Evolutionary conservation across 2,329 filamentous ascomycete species (phyloP).

Genomic region (Westerdykella sp.): DNA sequence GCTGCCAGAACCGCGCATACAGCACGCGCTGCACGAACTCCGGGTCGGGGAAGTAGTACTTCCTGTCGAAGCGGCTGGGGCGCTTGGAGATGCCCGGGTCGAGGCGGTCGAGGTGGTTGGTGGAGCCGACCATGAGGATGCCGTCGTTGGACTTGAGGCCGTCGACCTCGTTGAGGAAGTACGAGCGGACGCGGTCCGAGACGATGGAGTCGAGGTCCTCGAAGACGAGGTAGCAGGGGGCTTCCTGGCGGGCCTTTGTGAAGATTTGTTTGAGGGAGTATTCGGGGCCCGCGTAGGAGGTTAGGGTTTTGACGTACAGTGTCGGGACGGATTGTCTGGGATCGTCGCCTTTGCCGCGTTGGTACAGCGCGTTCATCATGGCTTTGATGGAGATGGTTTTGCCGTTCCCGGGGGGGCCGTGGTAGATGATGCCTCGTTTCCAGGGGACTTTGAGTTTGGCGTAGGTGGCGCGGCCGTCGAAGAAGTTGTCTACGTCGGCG

Average conservation of each 20-base stretch:
- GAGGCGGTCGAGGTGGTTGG: slow-evolving; percentile 58
- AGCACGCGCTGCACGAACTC: slow-evolving; percentile 33
- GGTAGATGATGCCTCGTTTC: slow-evolving; percentile 65
- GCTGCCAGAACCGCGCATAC: slow-evolving; percentile 43
- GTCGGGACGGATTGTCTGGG: slow-evolving; percentile 48
- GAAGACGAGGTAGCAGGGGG: slow-evolving; percentile 65
- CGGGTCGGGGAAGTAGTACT: slow-evolving; percentile 43
- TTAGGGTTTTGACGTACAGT: slow-evolving; percentile 48
- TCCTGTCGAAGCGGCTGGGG: slow-evolving; percentile 43
- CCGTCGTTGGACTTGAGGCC: slow-evolving; percentile 64
- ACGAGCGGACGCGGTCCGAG: slow-evolving; percentile 53
- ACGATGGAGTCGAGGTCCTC: slow-evolving; percentile 67
- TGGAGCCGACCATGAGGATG: slow-evolving; percentile 62
- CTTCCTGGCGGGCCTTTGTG: slow-evolving; percentile 52
- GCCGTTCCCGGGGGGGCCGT: slow-evolving; percentile 58
- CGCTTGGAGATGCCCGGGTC: slow-evolving; percentile 56
- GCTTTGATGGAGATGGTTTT: slow-evolving; percentile 68
- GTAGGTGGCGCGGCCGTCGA: slow-evolving; percentile 54
- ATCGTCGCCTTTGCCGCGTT: slow-evolving; percentile 35
- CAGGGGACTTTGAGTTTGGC: slow-evolving; percentile 58
- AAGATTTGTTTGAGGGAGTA: slow-evolving; percentile 37
- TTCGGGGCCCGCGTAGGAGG: slow-evolving; percentile 48
- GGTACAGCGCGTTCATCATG: slow-evolving; percentile 58
- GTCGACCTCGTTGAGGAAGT: slow-evolving; percentile 69
- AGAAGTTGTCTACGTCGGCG: slow-evolving; percentile 60